Evolutionary conservation across 2,329 filamentous ascomycete genomes (phyloP).

Genomic region (Dactylellina cionopaga): DNA sequence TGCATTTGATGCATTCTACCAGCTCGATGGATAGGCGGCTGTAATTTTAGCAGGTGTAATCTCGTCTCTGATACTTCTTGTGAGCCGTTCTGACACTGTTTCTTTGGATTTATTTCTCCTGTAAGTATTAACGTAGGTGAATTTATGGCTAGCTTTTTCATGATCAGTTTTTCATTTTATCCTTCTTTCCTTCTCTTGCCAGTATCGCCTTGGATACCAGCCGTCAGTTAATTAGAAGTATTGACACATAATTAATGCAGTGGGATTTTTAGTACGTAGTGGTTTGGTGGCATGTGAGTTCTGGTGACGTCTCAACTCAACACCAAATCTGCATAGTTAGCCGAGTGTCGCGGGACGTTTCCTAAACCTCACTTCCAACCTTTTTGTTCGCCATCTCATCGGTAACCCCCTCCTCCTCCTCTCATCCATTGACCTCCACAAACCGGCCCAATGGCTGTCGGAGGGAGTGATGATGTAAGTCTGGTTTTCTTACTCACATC

Average conservation of each 20-base stretch:
- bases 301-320: slow-evolving; percentile 42
- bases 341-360: slow-evolving; percentile 51
- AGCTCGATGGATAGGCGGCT: slow-evolving; percentile 10
- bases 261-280: no score
- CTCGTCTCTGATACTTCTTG: not conserved
- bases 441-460: slow-evolving; percentile 50
- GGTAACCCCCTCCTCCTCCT: slow-evolving; percentile 13
- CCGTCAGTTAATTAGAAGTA: not conserved
- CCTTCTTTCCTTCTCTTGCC: not conserved
- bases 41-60: slow-evolving; percentile 50
- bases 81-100: slow-evolving; percentile 5
- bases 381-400: slow-evolving; percentile 30
- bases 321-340: slow-evolving; percentile 46
- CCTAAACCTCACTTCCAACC: slow-evolving; percentile 35
- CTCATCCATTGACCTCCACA: slow-evolving; percentile 43
- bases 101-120: slow-evolving; percentile 5
- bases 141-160: not conserved
- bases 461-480: slow-evolving; percentile 63
- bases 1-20: slow-evolving; percentile 5
- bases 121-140: slow-evolving; percentile 37
- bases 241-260: no score
- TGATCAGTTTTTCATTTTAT: not conserved
- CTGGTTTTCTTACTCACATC: slow-evolving; percentile 58
- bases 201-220: not conserved
- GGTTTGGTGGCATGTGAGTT: slow-evolving; percentile 18